These are phyloP conservation scores for Talaromyces islandicus DNA, from an alignment of 2,329 filamentous ascomycete genomes.

Conservation along the genomic window DNA sequence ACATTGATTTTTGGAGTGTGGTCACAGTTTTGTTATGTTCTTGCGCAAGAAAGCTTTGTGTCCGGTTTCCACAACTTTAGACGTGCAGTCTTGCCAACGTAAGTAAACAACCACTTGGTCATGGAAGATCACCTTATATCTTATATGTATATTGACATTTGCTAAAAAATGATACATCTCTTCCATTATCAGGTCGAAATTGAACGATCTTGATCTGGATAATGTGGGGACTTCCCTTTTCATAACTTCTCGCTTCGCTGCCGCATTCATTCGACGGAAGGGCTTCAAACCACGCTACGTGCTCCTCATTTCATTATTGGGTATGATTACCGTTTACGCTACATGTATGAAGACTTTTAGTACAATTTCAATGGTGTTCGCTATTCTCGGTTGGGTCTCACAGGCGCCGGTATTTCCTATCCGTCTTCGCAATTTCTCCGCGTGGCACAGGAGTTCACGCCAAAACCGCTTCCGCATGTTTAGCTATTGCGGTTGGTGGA, in stretches of 20 bases:
- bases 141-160: background rate
- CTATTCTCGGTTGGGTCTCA: background rate
- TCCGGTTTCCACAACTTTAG: background rate
- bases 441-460: background rate
- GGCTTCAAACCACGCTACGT: constrained; percentile 9
- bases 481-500: constrained; percentile 51
- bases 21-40: background rate
- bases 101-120: background rate
- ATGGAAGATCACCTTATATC: background rate
- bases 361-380: background rate
- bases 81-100: background rate
- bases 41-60: constrained; percentile 51
- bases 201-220: background rate
- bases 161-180: background rate
- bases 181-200: background rate
- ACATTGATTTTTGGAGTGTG: background rate
- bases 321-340: background rate
- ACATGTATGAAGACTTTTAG: background rate
- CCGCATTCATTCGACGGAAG: constrained; percentile 47
- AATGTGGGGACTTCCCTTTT: constrained; percentile 44
- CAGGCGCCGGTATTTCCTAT: background rate
- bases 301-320: background rate
- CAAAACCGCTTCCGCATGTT: constrained; percentile 43
- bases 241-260: constrained; percentile 52
- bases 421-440: background rate